Conservation (phyloP, 768 basidiomycete genomes). For the Xerocomellus intermedius region DNA sequence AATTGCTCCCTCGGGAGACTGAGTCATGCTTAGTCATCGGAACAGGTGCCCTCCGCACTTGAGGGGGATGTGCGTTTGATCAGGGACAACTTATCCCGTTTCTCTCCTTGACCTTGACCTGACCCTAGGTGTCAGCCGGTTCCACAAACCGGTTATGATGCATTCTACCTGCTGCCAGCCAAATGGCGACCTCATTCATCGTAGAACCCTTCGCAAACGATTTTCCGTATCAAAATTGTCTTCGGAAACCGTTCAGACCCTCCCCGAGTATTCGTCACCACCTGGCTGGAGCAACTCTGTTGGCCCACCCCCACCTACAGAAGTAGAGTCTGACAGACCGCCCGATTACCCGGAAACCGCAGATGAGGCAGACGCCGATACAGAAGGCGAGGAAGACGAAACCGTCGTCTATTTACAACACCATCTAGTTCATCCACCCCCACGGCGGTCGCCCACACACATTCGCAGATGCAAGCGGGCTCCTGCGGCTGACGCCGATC, state of each 20-base stretch:
- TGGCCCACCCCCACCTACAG: slow-evolving; percentile 23
- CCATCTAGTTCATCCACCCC: slow-evolving; percentile 32
- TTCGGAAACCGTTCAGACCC: slow-evolving; percentile 61
- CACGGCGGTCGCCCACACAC: slow-evolving; percentile 29
- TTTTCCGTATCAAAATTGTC: slow-evolving; percentile 57
- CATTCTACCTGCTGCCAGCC: slow-evolving; percentile 17
- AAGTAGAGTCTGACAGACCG: slow-evolving; percentile 52
- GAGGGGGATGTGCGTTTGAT: slow-evolving; percentile 1
- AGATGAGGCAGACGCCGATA: slow-evolving; percentile 74
- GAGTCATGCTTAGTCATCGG: slow-evolving; percentile 28
- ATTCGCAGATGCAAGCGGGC: slow-evolving; percentile 29
- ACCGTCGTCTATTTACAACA: slow-evolving; percentile 22
- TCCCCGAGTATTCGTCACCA: slow-evolving; percentile 61
- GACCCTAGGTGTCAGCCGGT: not conserved
- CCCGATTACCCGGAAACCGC: slow-evolving; percentile 78
- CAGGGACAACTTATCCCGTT: not conserved
- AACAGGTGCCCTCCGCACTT: not conserved
- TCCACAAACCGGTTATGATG: slow-evolving; percentile 11
- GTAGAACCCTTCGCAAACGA: slow-evolving; percentile 53
- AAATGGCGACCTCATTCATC: slow-evolving; percentile 17
- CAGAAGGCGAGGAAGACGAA: slow-evolving; percentile 39
- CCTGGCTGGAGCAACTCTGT: slow-evolving; percentile 20
- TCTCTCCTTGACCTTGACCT: slow-evolving; percentile 9
- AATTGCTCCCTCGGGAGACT: not conserved
- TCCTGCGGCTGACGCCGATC: slow-evolving; percentile 39